These are phyloP conservation scores for Mycena floridula DNA, from an alignment of 768 basidiomycete genomes.

Conservation along the genomic window DNA sequence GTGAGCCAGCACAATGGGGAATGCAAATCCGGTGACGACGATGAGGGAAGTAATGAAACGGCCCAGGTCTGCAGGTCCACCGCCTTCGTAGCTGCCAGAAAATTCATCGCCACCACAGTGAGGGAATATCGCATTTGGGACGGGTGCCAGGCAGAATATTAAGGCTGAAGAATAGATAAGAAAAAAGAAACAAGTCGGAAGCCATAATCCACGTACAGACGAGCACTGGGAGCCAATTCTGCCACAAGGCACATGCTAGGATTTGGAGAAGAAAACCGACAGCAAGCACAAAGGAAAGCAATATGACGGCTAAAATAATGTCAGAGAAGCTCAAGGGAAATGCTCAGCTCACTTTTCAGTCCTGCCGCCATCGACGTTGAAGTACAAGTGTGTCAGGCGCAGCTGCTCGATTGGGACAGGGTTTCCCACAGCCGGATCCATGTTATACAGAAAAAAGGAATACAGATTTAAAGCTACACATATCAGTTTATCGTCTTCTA, in stretches of 20 bases:
- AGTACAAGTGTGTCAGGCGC: too few species aligned
- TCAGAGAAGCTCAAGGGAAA: background rate
- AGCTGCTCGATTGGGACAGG: too few species aligned
- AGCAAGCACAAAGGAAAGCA: conserved; percentile 95
- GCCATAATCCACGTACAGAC: conserved; percentile 61
- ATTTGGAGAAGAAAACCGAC: conserved; percentile 98
- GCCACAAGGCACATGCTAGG: conserved; percentile 91
- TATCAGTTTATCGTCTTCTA: conserved; percentile 10
- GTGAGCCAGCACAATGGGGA: conserved; percentile 89
- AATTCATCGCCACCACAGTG: conserved; percentile 91
- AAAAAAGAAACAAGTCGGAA: conserved; percentile 2
- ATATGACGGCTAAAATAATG: conserved; percentile 70
- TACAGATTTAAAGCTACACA: too few species aligned
- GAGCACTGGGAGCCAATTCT: conserved; percentile 94
- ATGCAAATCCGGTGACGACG: conserved; percentile 89
- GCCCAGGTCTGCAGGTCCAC: conserved; percentile 81
- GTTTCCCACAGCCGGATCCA: conserved; percentile 8
- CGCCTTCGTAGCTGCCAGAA: conserved; percentile 63
- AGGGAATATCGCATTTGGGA: conserved; percentile 93
- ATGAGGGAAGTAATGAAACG: conserved; percentile 89
- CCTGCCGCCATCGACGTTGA: conserved; percentile 76
- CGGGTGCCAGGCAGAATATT: conserved; percentile 90
- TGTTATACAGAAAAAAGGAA: too few species aligned
- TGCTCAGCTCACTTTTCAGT: conserved; percentile 56
- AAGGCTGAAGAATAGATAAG: conserved; percentile 49